These are phyloP conservation scores for Cruciata laevipes DNA, from an alignment of 257 asterid genomes.

Conservation along the genomic window DNA sequence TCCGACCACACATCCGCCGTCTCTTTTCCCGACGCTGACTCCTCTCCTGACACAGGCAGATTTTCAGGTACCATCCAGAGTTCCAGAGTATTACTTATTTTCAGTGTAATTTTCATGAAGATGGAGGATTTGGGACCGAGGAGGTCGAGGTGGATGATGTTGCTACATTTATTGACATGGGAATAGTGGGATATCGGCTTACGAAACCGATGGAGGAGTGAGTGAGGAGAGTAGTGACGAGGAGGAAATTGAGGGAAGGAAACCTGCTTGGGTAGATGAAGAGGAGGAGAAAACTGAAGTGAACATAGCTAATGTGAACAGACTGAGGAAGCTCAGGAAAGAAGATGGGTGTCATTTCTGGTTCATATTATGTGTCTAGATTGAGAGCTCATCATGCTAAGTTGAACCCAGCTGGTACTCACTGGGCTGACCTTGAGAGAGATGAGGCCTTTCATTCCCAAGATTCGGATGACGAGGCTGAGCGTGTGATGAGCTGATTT, in stretches of 20 bases:
- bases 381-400: slow-evolving; percentile 85
- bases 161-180: slow-evolving; percentile 56
- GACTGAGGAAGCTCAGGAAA: slow-evolving; percentile 70
- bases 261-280: slow-evolving; percentile 79
- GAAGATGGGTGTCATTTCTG: slow-evolving; percentile 62
- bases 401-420: slow-evolving; percentile 82
- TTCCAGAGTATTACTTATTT: not conserved
- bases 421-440: slow-evolving; percentile 54
- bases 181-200: slow-evolving; percentile 44
- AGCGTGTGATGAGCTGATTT: too few relatives aligned
- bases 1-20: not conserved
- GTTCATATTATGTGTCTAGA: slow-evolving; percentile 57
- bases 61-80: not conserved
- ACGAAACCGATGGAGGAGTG: slow-evolving; percentile 44
- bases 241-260: slow-evolving; percentile 28
- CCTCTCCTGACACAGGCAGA: too few relatives aligned
- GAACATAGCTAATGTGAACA: slow-evolving; percentile 68
- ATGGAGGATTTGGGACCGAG: slow-evolving; percentile 25
- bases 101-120: too few relatives aligned
- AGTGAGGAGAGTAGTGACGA: slow-evolving; percentile 21
- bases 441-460: slow-evolving; percentile 55
- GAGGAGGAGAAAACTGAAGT: slow-evolving; percentile 67
- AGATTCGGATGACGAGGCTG: slow-evolving; percentile 47
- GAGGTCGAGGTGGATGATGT: slow-evolving; percentile 38
- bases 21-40: too few relatives aligned